These are phyloP conservation scores for Exserohilum turcica DNA, from an alignment of 2,329 filamentous ascomycete species.

Conservation along the genomic window DNA sequence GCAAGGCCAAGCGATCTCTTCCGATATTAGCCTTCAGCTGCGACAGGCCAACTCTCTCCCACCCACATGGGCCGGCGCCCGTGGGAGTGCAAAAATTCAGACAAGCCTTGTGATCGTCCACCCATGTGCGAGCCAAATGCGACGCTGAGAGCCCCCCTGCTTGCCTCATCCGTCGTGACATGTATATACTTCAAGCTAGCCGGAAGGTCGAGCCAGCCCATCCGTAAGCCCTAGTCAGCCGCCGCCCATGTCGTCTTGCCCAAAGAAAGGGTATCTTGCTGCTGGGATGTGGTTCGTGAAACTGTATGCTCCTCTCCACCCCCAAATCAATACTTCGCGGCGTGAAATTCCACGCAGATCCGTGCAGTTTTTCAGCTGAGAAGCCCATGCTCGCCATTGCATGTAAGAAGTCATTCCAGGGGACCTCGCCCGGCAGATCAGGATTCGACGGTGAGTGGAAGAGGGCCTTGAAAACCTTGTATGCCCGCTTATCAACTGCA, in stretches of 20 bases:
- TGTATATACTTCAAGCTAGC: neutral
- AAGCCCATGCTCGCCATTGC: conserved; percentile 61
- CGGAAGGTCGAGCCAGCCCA: conserved; percentile 44
- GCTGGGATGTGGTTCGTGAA: conserved; percentile 64
- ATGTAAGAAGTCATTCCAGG: conserved; percentile 61
- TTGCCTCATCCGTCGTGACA: neutral
- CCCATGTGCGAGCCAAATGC: too few relatives aligned
- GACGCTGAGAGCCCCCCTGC: neutral
- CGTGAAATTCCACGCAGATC: conserved; percentile 65
- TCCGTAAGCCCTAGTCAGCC: conserved; percentile 58
- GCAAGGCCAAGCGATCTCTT: too few relatives aligned
- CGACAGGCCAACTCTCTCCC: neutral
- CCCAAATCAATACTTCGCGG: conserved; percentile 50
- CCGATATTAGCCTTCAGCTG: too few relatives aligned
- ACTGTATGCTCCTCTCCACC: conserved; percentile 37
- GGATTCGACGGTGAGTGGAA: conserved; percentile 46
- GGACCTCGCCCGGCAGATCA: conserved; percentile 55
- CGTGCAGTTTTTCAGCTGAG: conserved; percentile 61
- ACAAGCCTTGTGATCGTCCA: neutral
- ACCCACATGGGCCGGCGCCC: neutral
- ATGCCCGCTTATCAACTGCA: conserved; percentile 35
- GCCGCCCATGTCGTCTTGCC: conserved; percentile 56
- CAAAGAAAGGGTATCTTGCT: conserved; percentile 57
- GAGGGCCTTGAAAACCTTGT: conserved; percentile 51
- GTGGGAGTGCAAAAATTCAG: neutral